These are phyloP conservation scores for Eucalyptus shirleyi DNA, from an alignment of 345 rosid species.

Conservation along the genomic window DNA sequence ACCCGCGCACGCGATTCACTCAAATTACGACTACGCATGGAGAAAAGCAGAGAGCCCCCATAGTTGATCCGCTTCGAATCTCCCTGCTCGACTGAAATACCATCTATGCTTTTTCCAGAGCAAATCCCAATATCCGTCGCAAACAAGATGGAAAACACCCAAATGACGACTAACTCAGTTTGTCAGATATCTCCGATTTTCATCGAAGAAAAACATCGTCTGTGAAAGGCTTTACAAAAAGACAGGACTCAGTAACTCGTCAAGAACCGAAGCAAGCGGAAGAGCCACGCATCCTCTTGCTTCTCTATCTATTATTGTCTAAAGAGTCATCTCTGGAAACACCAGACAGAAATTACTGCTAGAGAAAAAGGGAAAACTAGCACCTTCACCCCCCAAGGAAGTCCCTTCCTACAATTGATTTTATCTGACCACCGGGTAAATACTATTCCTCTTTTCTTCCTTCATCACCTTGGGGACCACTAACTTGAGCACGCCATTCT, in stretches of 20 bases:
- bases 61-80: not conserved
- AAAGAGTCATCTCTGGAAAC: not conserved
- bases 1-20: not conserved
- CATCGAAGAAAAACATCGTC: not conserved
- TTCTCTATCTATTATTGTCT: not conserved
- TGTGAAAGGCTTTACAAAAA: not conserved
- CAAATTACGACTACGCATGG: not conserved
- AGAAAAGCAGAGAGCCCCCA: not conserved
- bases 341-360: not conserved
- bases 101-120: not conserved
- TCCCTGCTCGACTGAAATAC: not conserved
- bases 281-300: not conserved
- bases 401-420: not conserved
- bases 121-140: not conserved
- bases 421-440: constrained; percentile 18
- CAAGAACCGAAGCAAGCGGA: not conserved
- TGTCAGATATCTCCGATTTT: not conserved
- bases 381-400: not conserved
- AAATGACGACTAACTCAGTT: not conserved
- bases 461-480: constrained; percentile 47
- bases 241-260: not conserved
- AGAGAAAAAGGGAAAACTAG: not conserved
- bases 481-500: constrained; percentile 69
- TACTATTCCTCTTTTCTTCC: too few species aligned
- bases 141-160: not conserved